Base-by-base conservation (phyloP, 768 basidiomycete species). In the Serendipita sp. region DNA sequence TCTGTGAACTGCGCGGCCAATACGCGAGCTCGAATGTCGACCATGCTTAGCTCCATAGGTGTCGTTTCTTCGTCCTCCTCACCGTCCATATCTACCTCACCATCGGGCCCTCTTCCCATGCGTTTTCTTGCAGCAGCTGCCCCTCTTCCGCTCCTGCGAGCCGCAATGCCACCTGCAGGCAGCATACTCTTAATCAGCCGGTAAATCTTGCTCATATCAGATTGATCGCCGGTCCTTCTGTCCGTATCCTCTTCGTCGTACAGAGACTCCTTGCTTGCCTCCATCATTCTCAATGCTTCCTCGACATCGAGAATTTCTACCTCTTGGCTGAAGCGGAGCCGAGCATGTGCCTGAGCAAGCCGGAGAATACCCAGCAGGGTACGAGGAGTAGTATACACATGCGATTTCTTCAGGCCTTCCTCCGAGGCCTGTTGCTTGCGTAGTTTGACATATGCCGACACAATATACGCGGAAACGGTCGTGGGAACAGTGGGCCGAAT, bases 261-360 rank as follows among this genome's bases (percentile, higher is more conserved):
- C 67, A 99, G 75, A 69, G 86, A 90, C 69, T 90, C 88, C 73
- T 98, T 99, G 75, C 88, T 91, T 67, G 89, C 91, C 64, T 93
- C 91, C 94, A 99, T 98, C 65, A 99, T 76, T 42, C 96, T 84
- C 65, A 99, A 77, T 1, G 96, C 96, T 74, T 98, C 96, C 69
- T 98, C 93, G 13, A 99, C 93, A 70, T 99, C 96, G 42, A 81
- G 79, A 62, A 85, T 82, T 56, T 84, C 84, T 42, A 98, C 96
- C 1, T 75, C 75, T 68, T 86, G 82, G 60, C 88, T 81, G 75
- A 86, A 90, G 41, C 95, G 85, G 28, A 99, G 78, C 17, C 96
- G 86, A 0, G 96, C 94, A 44, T 95, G 84, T 0, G 94, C 93
- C 72, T 99, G 96, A 0, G 95, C 82, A 34, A 99, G 83, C 65